Percentiles rank a stretch among this genome's conserved stretches.
Evolutionary conservation across 768 basidiomycete genomes (phyloP).

Genomic region (Calocera cornea): DNA sequence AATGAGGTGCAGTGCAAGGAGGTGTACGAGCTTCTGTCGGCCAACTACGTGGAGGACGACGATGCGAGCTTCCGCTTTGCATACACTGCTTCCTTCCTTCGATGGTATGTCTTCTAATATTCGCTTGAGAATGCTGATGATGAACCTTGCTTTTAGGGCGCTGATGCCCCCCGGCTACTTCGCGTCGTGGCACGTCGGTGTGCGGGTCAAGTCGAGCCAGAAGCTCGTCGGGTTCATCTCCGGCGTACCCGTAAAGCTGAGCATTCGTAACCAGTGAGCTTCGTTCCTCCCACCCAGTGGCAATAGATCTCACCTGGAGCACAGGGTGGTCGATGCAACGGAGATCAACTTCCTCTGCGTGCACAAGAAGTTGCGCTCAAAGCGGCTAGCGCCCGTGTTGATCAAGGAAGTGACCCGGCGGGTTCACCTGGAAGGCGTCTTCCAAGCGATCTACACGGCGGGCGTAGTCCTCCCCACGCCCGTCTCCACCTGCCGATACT

Average conservation of each 20-base stretch:
- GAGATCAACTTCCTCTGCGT: constrained; percentile 98
- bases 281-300: constrained; percentile 7
- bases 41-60: constrained; percentile 94
- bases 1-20: constrained; percentile 65
- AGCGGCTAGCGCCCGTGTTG: constrained; percentile 85
- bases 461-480: constrained; percentile 91
- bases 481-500: constrained; percentile 68
- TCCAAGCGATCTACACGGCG: constrained; percentile 95
- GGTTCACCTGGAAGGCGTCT: constrained; percentile 75
- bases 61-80: constrained; percentile 94
- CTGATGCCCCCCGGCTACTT: constrained; percentile 85
- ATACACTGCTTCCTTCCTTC: constrained; percentile 85
- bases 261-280: constrained; percentile 70
- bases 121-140: not conserved
- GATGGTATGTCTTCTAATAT: constrained; percentile 44
- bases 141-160: constrained; percentile 44
- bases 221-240: constrained; percentile 96
- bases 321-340: constrained; percentile 38
- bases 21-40: constrained; percentile 77
- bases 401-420: constrained; percentile 96
- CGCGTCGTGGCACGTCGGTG: constrained; percentile 92
- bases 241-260: constrained; percentile 73
- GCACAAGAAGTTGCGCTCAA: constrained; percentile 93
- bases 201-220: constrained; percentile 77
- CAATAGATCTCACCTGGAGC: constrained; percentile 31